Base-by-base conservation (phyloP, 352 stramenopile species). In the Pythium rhizo-oryzae region DNA sequence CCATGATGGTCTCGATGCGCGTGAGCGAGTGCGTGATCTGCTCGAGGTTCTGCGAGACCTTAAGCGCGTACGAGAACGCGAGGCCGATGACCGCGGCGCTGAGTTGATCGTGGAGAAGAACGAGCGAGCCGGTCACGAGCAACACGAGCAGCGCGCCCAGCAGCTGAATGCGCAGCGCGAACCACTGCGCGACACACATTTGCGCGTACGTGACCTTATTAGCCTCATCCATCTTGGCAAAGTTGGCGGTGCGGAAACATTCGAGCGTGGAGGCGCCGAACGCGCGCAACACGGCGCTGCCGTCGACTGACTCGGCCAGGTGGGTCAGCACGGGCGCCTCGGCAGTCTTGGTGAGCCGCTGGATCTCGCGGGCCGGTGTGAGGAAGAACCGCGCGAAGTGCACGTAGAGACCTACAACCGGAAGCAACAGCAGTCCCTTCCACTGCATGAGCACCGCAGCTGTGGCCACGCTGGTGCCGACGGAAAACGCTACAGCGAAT, bases 81-180 rank as follows among this genome's bases (percentile, higher is more conserved):
- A 98, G 69, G 0, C 78, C 91, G 16, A 87, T 74, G 21, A 98
- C 60, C 15, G 91, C 90, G n/a, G 90, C 74, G 9, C 59, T 62
- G 7, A 81, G 57, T 16, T 58, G 12, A 12, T 81, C 41, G 25
- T 60, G 72, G 0, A 80, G 65, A 13, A 87, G 11, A n/a, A 84
- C 73, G 7, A 98, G 70, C n/a, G 67, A 74, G 3, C 33, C 50
- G 5, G 68, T 43, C 18, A 79, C 54, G 15, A 74, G 90, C 62
- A 99, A 90, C 0, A 99, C 67, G n/a, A 81, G 16, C 35, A 97
- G 59, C 64, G 97, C 87, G 0, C 94, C 83, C 3, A 98, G 69
- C 18, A 82, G 39, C 77, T 95, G 70, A 50, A 95, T 85, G 23
- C 82, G 69, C 6, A 89, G 51, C 1, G 68, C 77, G 53, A 85